Evolutionary conservation across 441 rosid genomes (phyloP).

Genomic region (Aleurites moluccanus): DNA sequence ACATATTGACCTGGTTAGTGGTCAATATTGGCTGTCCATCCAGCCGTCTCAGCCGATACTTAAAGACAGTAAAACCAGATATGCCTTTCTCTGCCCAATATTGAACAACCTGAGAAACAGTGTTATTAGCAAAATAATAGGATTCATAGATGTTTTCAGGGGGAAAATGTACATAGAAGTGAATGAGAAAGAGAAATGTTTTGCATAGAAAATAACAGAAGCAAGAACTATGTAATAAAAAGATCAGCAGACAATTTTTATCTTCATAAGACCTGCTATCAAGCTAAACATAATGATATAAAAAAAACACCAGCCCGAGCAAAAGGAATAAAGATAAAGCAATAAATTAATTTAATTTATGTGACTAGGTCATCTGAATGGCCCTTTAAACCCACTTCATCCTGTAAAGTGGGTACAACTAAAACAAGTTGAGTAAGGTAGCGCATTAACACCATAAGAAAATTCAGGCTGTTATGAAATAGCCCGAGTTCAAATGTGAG

Average conservation of each 20-base stretch:
- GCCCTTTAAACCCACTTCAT: neutral
- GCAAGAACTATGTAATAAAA: neutral
- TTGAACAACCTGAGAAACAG: slow-evolving; percentile 49
- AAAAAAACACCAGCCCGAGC: neutral
- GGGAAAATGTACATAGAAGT: neutral
- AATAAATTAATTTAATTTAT: neutral
- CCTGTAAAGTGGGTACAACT: neutral
- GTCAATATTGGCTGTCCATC: slow-evolving; percentile 72
- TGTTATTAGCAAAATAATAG: neutral
- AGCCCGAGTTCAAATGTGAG: neutral
- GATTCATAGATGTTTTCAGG: too few species aligned
- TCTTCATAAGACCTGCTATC: neutral
- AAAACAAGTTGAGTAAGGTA: neutral
- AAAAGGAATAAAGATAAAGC: neutral
- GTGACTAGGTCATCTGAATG: neutral
- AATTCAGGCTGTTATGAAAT: neutral
- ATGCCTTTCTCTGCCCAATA: slow-evolving; percentile 78
- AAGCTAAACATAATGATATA: neutral
- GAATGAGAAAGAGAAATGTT: neutral
- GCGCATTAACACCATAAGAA: neutral
- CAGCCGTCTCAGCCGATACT: slow-evolving; percentile 53
- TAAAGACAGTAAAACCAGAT: slow-evolving; percentile 78
- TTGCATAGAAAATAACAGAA: neutral
- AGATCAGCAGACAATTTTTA: neutral
- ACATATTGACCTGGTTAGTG: slow-evolving; percentile 58